Conservation (phyloP, 2,329 filamentous ascomycete species). For the Mycocentrospora acerina region DNA sequence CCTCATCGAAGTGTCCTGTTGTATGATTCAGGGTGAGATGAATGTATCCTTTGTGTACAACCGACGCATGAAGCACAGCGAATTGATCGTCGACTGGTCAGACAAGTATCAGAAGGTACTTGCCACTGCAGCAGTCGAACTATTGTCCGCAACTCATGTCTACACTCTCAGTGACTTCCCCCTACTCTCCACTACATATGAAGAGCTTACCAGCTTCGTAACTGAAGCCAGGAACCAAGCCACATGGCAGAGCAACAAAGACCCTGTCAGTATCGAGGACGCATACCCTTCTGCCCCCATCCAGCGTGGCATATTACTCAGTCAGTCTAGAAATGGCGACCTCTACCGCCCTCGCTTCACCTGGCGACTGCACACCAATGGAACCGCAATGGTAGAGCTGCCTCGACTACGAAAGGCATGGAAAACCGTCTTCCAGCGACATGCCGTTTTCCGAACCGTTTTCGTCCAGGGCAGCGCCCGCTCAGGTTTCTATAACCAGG, state of each 20-base stretch:
- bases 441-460: conserved; percentile 16
- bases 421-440: conserved; percentile 15
- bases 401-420: conserved; percentile 11
- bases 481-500: too few relatives aligned
- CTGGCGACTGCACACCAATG: too few relatives aligned
- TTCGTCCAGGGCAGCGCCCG: conserved; percentile 13
- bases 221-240: too few relatives aligned
- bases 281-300: conserved; percentile 14
- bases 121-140: neutral
- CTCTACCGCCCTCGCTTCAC: too few relatives aligned
- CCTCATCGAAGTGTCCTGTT: too few relatives aligned
- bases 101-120: conserved; percentile 4
- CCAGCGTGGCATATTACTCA: conserved; percentile 12
- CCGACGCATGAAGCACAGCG: conserved; percentile 13
- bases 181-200: conserved; percentile 12
- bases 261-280: conserved; percentile 7
- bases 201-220: conserved; percentile 12
- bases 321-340: too few relatives aligned
- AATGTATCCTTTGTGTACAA: conserved; percentile 16
- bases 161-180: conserved; percentile 19
- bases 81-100: conserved; percentile 19
- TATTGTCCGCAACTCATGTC: conserved; percentile 8
- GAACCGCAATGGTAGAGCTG: too few relatives aligned
- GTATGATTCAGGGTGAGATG: conserved; percentile 10
- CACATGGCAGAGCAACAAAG: conserved; percentile 7